A percentile compares a stretch with the other conserved stretches of the same genome.
These are phyloP conservation scores for Neurospora discreta DNA, from an alignment of 495 filamentous ascomycete species.

Conservation along the genomic window DNA sequence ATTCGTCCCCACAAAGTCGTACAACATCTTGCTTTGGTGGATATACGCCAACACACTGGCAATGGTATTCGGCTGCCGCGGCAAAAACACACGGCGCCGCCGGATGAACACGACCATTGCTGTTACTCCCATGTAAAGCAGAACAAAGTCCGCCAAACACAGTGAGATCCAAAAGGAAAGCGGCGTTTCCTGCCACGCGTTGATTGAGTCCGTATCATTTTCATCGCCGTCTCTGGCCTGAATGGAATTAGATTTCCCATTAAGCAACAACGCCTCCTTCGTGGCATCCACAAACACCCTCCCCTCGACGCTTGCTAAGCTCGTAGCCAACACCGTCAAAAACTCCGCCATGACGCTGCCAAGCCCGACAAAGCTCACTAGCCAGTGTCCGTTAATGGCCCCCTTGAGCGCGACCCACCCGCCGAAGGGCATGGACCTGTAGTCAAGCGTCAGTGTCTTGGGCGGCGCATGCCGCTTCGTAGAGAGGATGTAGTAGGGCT, in stretches of 20 bases:
- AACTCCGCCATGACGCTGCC: conserved; percentile 55
- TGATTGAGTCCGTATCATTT: conserved; percentile 31
- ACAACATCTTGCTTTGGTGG: conserved; percentile 63
- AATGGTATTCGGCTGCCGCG: conserved; percentile 62
- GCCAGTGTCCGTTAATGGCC: conserved; percentile 48
- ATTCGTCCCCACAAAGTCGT: conserved; percentile 56
- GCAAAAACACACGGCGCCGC: conserved; percentile 53
- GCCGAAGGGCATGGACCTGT: conserved; percentile 57
- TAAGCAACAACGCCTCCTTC: not conserved
- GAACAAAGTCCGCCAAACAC: conserved; percentile 42
- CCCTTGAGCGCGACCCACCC: conserved; percentile 46
- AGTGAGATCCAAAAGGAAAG: conserved; percentile 49
- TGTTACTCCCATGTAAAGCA: conserved; percentile 44
- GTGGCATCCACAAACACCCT: conserved; percentile 33
- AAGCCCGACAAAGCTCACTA: conserved; percentile 50
- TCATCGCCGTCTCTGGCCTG: conserved; percentile 1
- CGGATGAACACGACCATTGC: conserved; percentile 41
- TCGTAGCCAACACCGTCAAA: conserved; percentile 55
- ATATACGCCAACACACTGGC: conserved; percentile 61
- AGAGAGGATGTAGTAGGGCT: conserved; percentile 62
- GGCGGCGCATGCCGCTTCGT: conserved; percentile 46
- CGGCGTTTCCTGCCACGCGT: conserved; percentile 49
- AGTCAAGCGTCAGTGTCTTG: conserved; percentile 56
- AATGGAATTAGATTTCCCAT: conserved; percentile 1
- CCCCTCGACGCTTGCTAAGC: conserved; percentile 48